Evolutionary conservation across 352 stramenopile species (phyloP), one percentile per base, ranked within the genome.

Genomic region (Globisporangium cederbergense): DNA sequence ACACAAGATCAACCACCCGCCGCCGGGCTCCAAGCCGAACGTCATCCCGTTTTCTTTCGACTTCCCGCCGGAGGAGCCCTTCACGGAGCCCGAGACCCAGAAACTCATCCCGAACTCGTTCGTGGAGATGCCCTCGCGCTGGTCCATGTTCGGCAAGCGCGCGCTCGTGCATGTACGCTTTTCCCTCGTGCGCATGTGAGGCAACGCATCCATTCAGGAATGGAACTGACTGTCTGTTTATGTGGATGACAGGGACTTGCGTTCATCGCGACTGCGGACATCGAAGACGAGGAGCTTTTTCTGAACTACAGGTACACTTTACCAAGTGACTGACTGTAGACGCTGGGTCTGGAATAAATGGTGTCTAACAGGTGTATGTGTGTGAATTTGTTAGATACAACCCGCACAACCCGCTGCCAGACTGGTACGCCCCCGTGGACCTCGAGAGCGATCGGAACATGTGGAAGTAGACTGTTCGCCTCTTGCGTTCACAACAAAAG

Each of bases 1-100:
- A 25, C 87, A 96, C 71, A 94, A 92, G 69, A 93, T 96, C 66
- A 96, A 96, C 65, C 87, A 96, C 32, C 87, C 87, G 47, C 85
- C 87, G 0, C 72, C 65, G 6, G 84, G 81, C 53, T 80, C 74
- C 5, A 66, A 74, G 34, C 87, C 87, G 10, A 96, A 96, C 28
- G 85, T 94, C 3, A 76, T 96, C 58, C 83, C 83, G 8, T 91
- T 96, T 43, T 73, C 77, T 1, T 96, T 91, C 65, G 83, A 96
- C 25, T 96, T 94, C 56, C 86, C 87, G 11, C 76, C 74, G 1
- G 73, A 86, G 78, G 87, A 88, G 54, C 83, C 85, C n/a, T 94
- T 94, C 60, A 83, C 72, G 49, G 62, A 70, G 4, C 73, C 76
- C 16, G 72, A 83, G 50, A 87, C 73, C 59, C 71, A 87, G 58